These are phyloP conservation scores for Plectosphaerella sp. DNA, from an alignment of 2,329 filamentous ascomycete genomes.

Conservation along the genomic window DNA sequence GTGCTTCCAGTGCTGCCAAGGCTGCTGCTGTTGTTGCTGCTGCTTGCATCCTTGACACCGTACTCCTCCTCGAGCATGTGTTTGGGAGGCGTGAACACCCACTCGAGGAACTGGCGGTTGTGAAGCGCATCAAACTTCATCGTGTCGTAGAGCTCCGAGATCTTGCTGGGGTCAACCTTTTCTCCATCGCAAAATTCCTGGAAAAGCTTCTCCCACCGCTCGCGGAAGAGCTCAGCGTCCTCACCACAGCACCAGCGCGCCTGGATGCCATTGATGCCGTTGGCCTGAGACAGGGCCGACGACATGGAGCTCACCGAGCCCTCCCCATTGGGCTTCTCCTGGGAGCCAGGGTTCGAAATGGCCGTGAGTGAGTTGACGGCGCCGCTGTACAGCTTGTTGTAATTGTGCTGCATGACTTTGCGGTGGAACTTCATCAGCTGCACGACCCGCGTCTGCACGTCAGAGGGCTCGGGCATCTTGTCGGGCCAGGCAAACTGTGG, in stretches of 20 bases:
- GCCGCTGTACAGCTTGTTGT: conserved; percentile 68
- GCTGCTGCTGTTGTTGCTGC: conserved; percentile 4
- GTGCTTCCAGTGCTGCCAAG: conserved; percentile 25
- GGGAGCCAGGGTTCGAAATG: conserved; percentile 44
- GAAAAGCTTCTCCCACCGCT: conserved; percentile 98
- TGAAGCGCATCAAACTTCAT: conserved; percentile 99
- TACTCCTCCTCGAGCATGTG: conserved; percentile 71
- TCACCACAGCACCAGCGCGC: conserved; percentile 94
- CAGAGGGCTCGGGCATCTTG: conserved; percentile 88
- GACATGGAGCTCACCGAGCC: conserved; percentile 37
- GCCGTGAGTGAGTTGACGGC: conserved; percentile 59
- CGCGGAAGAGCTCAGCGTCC: conserved; percentile 89
- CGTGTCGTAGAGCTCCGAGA: conserved; percentile 96
- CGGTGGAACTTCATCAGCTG: conserved; percentile 98
- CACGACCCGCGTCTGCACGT: conserved; percentile 87
- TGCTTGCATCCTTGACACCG: conserved; percentile 28
- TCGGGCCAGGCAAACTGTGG: conserved; percentile 98
- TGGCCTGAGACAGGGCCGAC: conserved; percentile 54
- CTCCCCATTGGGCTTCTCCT: conserved; percentile 36
- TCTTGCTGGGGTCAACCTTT: conserved; percentile 98
- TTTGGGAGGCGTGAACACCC: conserved; percentile 88
- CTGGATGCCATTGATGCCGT: conserved; percentile 69
- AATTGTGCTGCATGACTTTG: conserved; percentile 92
- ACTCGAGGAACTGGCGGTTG: conserved; percentile 93
- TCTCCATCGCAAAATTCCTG: conserved; percentile 94